Conservation (phyloP, 306 rosid species). For the Cucurbita moschata region DNA sequence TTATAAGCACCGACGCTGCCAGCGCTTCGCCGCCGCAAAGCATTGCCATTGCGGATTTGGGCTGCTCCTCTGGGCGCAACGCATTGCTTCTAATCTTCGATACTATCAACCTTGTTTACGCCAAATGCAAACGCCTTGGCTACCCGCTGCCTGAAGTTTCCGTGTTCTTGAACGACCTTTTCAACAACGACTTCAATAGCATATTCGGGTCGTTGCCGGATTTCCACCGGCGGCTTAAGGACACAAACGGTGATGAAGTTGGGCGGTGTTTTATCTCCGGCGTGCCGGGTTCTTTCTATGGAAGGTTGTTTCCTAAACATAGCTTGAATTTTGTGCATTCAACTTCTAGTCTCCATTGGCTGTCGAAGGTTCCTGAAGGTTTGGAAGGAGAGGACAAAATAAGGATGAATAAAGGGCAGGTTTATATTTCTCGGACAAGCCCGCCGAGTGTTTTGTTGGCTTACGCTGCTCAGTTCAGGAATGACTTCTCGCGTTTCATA, state of each 20-base stretch:
- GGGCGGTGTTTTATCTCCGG: constrained; percentile 29
- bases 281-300: constrained; percentile 39
- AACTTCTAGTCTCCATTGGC: constrained; percentile 31
- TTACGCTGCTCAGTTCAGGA: constrained; percentile 35
- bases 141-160: constrained; percentile 25
- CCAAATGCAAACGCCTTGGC: constrained; percentile 8
- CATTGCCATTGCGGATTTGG: constrained; percentile 64
- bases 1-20: constrained; percentile 1
- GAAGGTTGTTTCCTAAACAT: constrained; percentile 25
- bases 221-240: constrained; percentile 22
- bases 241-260: constrained; percentile 4
- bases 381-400: constrained; percentile 6
- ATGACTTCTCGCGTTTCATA: constrained; percentile 39
- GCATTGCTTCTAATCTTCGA: constrained; percentile 25
- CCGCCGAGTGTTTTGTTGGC: constrained; percentile 42
- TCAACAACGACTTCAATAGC: constrained; percentile 57
- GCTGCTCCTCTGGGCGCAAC: constrained; percentile 87
- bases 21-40: constrained; percentile 10
- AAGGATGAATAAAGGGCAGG: constrained; percentile 41
- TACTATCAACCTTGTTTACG: constrained; percentile 19
- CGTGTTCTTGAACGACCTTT: constrained; percentile 53
- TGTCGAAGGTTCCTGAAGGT: constrained; percentile 19
- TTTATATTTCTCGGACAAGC: constrained; percentile 55
- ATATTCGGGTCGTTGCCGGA: constrained; percentile 47
- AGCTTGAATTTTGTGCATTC: constrained; percentile 35